Conservation (phyloP, 192 early-diverging fungal species). For the Linnemannia schmuckeri region DNA sequence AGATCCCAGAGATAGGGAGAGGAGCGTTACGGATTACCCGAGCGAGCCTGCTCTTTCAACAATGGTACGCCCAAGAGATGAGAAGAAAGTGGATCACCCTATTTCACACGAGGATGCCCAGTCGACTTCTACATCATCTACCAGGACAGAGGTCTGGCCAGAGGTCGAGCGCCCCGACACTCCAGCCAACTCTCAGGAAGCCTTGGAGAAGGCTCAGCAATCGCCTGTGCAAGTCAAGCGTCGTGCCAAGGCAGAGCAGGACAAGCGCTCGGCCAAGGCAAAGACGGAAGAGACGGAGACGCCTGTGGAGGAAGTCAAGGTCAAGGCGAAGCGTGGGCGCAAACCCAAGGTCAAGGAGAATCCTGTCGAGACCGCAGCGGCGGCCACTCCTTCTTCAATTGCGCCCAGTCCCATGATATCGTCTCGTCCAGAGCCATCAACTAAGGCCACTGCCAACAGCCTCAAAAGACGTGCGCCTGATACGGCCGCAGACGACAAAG, state of each 20-base stretch:
- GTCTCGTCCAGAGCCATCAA: conserved; percentile 1
- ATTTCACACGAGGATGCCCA: conserved; percentile 12
- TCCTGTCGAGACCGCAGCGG: conserved; percentile 19
- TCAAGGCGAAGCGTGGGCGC: conserved; percentile 48
- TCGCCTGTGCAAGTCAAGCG: conserved; percentile 26
- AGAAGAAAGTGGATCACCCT: conserved; percentile 1
- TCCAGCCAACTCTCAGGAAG: neutral
- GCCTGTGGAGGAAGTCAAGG: conserved; percentile 20
- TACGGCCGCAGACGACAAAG: conserved; percentile 8
- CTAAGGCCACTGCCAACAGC: conserved; percentile 7
- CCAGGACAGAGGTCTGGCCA: conserved; percentile 23
- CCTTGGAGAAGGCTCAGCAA: neutral
- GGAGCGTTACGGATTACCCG: neutral
- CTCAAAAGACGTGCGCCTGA: conserved; percentile 25
- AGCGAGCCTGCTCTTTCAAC: neutral
- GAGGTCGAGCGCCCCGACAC: conserved; percentile 1
- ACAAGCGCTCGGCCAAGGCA: conserved; percentile 20
- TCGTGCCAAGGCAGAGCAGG: conserved; percentile 37
- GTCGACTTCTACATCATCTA: conserved; percentile 12
- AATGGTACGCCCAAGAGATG: conserved; percentile 6
- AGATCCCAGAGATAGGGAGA: neutral
- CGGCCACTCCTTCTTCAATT: neutral
- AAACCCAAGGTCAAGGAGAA: conserved; percentile 47
- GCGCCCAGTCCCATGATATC: neutral
- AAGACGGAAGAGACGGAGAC: conserved; percentile 32